Percentiles rank a stretch among this genome's conserved stretches.
phyloP scores from a whole-genome alignment of 371 early-diverging fungal genomes.

The Sporodiniella umbellata region DNA sequence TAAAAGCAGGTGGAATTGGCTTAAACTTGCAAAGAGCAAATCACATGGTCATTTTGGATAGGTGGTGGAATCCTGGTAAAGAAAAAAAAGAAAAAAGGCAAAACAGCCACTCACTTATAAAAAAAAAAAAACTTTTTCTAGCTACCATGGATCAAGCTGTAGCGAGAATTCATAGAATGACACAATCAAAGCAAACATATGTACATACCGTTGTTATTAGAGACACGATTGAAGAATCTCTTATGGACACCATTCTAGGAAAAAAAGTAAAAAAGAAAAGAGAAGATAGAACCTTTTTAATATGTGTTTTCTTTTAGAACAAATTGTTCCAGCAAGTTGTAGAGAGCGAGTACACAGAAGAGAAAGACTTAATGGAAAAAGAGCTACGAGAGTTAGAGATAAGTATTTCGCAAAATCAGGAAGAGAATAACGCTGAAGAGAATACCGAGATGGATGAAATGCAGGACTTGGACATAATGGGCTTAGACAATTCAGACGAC shows the following conservation, averaged over 20 bases:
- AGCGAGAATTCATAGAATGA: constrained; percentile 47
- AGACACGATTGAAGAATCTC: constrained; percentile 37
- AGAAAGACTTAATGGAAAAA: neutral
- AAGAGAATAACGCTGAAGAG: too few relatives aligned
- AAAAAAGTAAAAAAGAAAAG: constrained; percentile 25
- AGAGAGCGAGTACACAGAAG: neutral
- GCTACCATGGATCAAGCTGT: constrained; percentile 49
- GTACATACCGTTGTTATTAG: constrained; percentile 40
- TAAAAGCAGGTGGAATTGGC: constrained; percentile 46
- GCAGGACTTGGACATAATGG: too few relatives aligned
- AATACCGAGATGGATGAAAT: too few relatives aligned
- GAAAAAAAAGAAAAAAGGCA: neutral
- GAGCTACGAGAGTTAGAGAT: too few relatives aligned
- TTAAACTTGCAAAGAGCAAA: constrained; percentile 43
- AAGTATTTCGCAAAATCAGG: too few relatives aligned
- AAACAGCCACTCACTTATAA: neutral
- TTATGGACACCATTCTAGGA: constrained; percentile 36
- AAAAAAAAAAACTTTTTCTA: neutral
- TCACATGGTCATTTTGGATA: constrained; percentile 44
- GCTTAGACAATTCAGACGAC: neutral
- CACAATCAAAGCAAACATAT: constrained; percentile 36
- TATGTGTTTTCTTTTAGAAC: constrained; percentile 3
- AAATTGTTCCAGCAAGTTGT: constrained; percentile 5
- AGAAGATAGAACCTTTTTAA: too few relatives aligned
- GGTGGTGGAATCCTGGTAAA: constrained; percentile 50